phyloP scores from a whole-genome alignment of 1,284 basidiomycete species.

The Sanghuangporus weigelae region DNA sequence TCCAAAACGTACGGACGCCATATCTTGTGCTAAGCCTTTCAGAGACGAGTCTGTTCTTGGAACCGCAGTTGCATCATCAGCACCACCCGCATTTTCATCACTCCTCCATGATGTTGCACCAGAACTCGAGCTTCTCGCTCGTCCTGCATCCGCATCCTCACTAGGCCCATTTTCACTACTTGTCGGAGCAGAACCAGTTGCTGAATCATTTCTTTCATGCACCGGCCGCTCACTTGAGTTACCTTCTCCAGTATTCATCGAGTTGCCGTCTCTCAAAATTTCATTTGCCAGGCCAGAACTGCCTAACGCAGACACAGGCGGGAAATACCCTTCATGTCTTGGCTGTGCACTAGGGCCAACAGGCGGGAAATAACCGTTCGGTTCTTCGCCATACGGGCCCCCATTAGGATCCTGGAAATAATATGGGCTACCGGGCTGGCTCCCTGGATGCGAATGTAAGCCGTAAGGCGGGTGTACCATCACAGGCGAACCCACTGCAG shows the following conservation, averaged over 20 bases:
- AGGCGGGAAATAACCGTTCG: constrained; percentile 41
- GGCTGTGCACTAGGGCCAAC: constrained; percentile 21
- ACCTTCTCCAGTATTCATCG: constrained; percentile 5
- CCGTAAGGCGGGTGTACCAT: constrained; percentile 20
- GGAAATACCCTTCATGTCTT: constrained; percentile 18
- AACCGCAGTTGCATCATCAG: neutral
- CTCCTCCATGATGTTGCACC: constrained; percentile 13
- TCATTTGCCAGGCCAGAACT: constrained; percentile 35
- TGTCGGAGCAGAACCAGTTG: neutral
- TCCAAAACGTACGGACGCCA: constrained; percentile 1
- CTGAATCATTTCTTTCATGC: constrained; percentile 9
- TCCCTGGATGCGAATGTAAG: neutral
- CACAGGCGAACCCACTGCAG: constrained; percentile 66
- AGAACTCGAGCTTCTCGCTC: constrained; percentile 7
- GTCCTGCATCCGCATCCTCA: neutral
- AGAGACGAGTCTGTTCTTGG: neutral
- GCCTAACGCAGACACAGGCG: constrained; percentile 30
- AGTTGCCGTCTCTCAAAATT: constrained; percentile 31
- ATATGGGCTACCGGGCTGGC: constrained; percentile 12
- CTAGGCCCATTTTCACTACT: neutral
- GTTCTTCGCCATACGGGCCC: constrained; percentile 20
- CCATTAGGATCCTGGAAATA: neutral
- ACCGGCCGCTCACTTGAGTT: neutral
- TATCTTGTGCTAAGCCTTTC: constrained; percentile 2
- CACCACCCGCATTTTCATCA: constrained; percentile 4